Evolutionary conservation across 306 rosid species (phyloP), one percentile per base, ranked within the genome.

Genomic region (Rubus parviflorus): DNA sequence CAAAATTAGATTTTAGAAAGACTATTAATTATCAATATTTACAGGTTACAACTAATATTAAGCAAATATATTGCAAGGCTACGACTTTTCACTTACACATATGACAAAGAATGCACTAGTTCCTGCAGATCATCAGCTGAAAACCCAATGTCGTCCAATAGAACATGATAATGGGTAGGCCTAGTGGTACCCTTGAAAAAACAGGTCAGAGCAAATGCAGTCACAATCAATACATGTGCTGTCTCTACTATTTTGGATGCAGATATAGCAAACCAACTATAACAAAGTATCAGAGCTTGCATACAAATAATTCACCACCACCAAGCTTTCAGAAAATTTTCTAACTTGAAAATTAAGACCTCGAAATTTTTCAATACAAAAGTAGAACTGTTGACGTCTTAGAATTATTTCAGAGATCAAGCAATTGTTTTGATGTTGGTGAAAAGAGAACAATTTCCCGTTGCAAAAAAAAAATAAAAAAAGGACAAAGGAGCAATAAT

Each of bases 131-230:
- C 99, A 85, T 96, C 97, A 0, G 99, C 75, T 0, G 99, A 89
- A 75, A 96, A 89, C 2, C 97, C 97, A 68, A 92, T 67, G 48
- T 96, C 91, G 51, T 96, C 99, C 4, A 84, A 77, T 71, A 96
- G 88, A 61, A 93, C 90, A 70, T 96, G 99, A 48, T 92, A 96
- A 74, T 96, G 98, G 0, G 98, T 91, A 0, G 99, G 99, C 84
- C 98, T 89, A 5, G 88, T 91, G 0, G 99, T 96, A 23, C 99
- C 99, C 99, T 96, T 80, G 20, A 22, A 30, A 40, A 10, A 53
- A 70, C 35, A 14, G 15, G 14, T 10, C 64, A 57, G 35, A 68
- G 49, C 7, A 15, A 12, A 10, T 6, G 48, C n/a, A 68, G 42
- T 10, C 43, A 37, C 16, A 51, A 62, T 74, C 23, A 12, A 45